Percentiles rank a stretch among this genome's conserved stretches.
Conservation (phyloP, 2,329 filamentous ascomycete genomes). For the Microdochium bolleyi region DNA sequence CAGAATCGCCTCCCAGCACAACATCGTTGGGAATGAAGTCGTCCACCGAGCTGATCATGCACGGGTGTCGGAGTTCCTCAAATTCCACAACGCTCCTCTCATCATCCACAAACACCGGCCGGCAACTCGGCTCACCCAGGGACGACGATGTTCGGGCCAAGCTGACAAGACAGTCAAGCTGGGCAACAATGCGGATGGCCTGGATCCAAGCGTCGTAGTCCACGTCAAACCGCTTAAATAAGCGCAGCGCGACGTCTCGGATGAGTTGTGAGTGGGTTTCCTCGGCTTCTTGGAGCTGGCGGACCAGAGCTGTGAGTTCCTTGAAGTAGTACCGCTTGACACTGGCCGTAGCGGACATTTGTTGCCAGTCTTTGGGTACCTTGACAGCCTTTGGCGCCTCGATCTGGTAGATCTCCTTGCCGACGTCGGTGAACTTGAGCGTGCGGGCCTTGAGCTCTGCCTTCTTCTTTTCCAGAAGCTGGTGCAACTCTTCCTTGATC, state of each 20-base stretch:
- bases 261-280: conserved; percentile 89
- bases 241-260: conserved; percentile 74
- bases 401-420: conserved; percentile 95
- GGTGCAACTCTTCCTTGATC: conserved; percentile 65
- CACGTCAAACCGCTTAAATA: conserved; percentile 82
- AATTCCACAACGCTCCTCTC: conserved; percentile 88
- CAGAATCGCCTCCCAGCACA: conserved; percentile 67
- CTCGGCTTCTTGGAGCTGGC: conserved; percentile 85
- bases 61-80: conserved; percentile 85
- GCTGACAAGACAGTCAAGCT: conserved; percentile 91
- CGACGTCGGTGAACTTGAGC: conserved; percentile 73
- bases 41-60: conserved; percentile 79
- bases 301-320: conserved; percentile 73
- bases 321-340: conserved; percentile 93
- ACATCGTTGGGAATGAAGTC: conserved; percentile 98
- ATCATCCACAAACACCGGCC: conserved; percentile 78
- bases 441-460: conserved; percentile 65
- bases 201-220: conserved; percentile 80
- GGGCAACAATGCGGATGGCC: conserved; percentile 82
- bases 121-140: conserved; percentile 79
- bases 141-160: conserved; percentile 81
- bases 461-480: conserved; percentile 63
- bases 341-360: conserved; percentile 88
- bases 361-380: conserved; percentile 82
- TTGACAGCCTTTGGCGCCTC: conserved; percentile 82